Conservation (phyloP, 1,284 basidiomycete species). For the Apiotrichum mycotoxinovorans region DNA sequence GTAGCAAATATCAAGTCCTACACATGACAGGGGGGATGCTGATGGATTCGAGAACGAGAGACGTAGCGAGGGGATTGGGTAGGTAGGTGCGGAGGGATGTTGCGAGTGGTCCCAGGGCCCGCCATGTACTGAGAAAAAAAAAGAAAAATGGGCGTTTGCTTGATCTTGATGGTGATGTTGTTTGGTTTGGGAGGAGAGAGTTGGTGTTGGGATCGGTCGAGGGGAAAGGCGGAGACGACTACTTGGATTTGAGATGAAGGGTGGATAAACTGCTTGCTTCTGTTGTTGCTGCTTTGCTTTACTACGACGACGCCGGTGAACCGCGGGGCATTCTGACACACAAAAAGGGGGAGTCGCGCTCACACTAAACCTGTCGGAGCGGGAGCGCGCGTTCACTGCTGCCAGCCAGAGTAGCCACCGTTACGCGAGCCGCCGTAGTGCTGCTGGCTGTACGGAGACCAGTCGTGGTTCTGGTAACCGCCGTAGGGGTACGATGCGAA, state of each 20-base stretch:
- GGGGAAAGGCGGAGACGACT: background rate
- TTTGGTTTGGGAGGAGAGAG: background rate
- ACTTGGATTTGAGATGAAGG: background rate
- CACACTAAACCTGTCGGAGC: background rate
- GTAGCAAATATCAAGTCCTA: background rate
- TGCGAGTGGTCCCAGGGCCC: background rate
- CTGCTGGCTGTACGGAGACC: conserved; percentile 31
- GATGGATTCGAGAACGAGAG: background rate
- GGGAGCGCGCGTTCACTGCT: conserved; percentile 23
- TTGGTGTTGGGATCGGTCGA: background rate
- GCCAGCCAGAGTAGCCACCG: conserved; percentile 34
- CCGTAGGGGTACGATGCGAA: conserved; percentile 32
- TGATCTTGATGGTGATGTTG: background rate
- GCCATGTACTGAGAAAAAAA: background rate
- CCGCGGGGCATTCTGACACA: too few relatives aligned
- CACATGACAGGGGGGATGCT: conserved; percentile 1
- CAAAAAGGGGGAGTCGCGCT: background rate
- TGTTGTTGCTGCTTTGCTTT: background rate
- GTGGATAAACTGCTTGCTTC: background rate
- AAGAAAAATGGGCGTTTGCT: background rate
- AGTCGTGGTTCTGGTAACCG: conserved; percentile 33
- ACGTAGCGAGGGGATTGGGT: background rate
- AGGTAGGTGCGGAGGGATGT: background rate
- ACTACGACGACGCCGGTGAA: background rate
- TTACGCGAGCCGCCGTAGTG: conserved; percentile 27